Percentiles rank a stretch among this genome's conserved stretches.
These are phyloP conservation scores for Pyrus bretschneideri DNA, from an alignment of 306 rosid genomes.

Conservation along the genomic window DNA sequence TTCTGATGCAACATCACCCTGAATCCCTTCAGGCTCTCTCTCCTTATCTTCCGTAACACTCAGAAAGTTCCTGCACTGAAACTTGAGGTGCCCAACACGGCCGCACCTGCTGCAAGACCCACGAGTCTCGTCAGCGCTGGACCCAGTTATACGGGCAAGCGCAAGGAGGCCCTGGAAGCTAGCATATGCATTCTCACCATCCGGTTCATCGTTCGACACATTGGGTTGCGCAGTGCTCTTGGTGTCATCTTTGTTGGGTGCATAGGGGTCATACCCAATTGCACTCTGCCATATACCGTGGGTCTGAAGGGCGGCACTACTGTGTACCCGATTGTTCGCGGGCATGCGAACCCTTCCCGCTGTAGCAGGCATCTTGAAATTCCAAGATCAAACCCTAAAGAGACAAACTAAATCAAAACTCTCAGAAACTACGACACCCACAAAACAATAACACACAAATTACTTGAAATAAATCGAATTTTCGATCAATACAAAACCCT, in stretches of 20 bases:
- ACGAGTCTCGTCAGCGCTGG: slow-evolving; percentile 64
- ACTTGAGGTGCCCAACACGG: slow-evolving; percentile 89
- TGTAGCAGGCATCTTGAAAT: slow-evolving; percentile 81
- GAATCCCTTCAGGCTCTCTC: slow-evolving; percentile 52
- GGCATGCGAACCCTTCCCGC: slow-evolving; percentile 99
- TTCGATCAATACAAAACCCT: not conserved
- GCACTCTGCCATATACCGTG: slow-evolving; percentile 99
- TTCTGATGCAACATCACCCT: slow-evolving; percentile 47
- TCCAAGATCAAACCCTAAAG: slow-evolving; percentile 19
- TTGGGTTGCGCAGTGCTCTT: slow-evolving; percentile 40
- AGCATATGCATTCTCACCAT: slow-evolving; percentile 83
- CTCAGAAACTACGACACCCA: not conserved
- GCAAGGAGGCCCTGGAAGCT: slow-evolving; percentile 93
- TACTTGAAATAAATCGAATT: not conserved
- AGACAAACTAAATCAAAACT: slow-evolving; percentile 2
- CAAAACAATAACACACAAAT: not conserved
- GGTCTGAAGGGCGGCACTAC: slow-evolving; percentile 96
- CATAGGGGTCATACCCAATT: slow-evolving; percentile 88
- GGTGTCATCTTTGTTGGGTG: slow-evolving; percentile 77
- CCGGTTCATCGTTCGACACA: slow-evolving; percentile 47
- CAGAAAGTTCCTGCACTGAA: slow-evolving; percentile 83
- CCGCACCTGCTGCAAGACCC: slow-evolving; percentile 94
- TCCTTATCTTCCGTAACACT: slow-evolving; percentile 69
- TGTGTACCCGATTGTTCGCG: slow-evolving; percentile 92
- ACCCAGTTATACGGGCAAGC: slow-evolving; percentile 78